These are phyloP conservation scores for Eimeria sp. DNA, from an alignment of 169 alveolate genomes.

Conservation along the genomic window DNA sequence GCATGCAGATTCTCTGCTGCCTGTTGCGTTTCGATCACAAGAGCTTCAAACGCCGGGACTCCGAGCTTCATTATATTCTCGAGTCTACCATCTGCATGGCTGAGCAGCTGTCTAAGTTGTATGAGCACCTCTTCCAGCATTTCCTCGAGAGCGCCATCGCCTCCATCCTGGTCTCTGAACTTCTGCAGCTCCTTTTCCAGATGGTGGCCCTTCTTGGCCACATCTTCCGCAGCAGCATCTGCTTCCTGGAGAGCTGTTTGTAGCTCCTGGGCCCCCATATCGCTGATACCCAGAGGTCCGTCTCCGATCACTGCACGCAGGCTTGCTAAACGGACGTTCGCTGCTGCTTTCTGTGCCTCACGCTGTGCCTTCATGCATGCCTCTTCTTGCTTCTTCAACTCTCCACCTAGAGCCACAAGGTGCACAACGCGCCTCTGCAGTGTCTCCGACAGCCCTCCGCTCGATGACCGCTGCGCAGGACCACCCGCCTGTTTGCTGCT, in stretches of 20 bases:
- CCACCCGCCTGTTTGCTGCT: background rate
- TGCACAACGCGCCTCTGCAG: conserved; percentile 1
- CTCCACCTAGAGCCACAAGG: background rate
- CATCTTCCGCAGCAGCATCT: background rate
- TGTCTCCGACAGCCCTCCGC: background rate
- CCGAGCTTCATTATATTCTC: background rate
- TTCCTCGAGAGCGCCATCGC: background rate
- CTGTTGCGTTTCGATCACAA: background rate
- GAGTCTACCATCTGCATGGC: background rate
- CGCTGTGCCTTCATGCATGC: background rate
- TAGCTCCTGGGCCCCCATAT: background rate
- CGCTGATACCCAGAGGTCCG: background rate
- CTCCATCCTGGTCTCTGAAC: background rate
- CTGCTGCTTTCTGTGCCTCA: background rate
- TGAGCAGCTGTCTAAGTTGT: background rate
- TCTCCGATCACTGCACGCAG: background rate
- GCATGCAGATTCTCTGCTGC: conserved; percentile 19
- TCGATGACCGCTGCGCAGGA: background rate
- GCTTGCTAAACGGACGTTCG: background rate
- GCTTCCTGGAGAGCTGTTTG: background rate
- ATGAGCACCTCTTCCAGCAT: background rate
- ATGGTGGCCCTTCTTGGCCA: background rate
- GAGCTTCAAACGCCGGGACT: background rate
- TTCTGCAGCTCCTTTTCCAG: background rate
- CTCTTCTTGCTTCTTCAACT: background rate